Percentiles rank a stretch among this genome's conserved stretches.
Evolutionary conservation across 352 stramenopile species (phyloP).

Genomic region (Phytophthora syringae): DNA sequence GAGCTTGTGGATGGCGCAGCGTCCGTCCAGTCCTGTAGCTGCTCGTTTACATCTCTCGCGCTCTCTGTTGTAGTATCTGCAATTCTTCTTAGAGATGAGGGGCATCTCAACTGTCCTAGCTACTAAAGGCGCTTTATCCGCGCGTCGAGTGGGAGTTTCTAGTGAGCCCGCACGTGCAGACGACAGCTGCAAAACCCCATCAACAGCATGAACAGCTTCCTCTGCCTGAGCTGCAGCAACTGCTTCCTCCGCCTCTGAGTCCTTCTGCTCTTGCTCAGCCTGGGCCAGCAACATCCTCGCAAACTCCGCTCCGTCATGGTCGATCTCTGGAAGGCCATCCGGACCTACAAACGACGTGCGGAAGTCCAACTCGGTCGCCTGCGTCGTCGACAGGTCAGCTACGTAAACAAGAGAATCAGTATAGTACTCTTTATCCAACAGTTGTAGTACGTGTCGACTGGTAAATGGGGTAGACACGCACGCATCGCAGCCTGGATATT

Average conservation of each 20-base stretch:
- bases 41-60: slow-evolving; percentile 67
- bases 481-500: slow-evolving; percentile 49
- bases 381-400: slow-evolving; percentile 63
- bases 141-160: slow-evolving; percentile 6
- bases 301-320: slow-evolving; percentile 73
- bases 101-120: slow-evolving; percentile 24
- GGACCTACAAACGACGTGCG: slow-evolving; percentile 67
- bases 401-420: too few species aligned
- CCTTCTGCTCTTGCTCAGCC: slow-evolving; percentile 59
- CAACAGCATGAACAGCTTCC: slow-evolving; percentile 24
- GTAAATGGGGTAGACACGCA: slow-evolving; percentile 29
- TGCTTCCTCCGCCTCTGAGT: slow-evolving; percentile 24
- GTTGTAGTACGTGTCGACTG: too few species aligned
- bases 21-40: slow-evolving; percentile 73
- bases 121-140: slow-evolving; percentile 16
- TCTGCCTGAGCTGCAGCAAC: slow-evolving; percentile 26
- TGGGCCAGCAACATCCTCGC: slow-evolving; percentile 75
- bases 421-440: too few species aligned
- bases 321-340: slow-evolving; percentile 68
- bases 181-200: slow-evolving; percentile 33
- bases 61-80: slow-evolving; percentile 79
- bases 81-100: slow-evolving; percentile 50
- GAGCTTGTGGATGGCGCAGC: slow-evolving; percentile 82
- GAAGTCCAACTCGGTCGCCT: slow-evolving; percentile 78
- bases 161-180: slow-evolving; percentile 16